These are phyloP conservation scores for Chlorella sp. DNA, from an alignment of 139 green algal species.

Conservation along the genomic window DNA sequence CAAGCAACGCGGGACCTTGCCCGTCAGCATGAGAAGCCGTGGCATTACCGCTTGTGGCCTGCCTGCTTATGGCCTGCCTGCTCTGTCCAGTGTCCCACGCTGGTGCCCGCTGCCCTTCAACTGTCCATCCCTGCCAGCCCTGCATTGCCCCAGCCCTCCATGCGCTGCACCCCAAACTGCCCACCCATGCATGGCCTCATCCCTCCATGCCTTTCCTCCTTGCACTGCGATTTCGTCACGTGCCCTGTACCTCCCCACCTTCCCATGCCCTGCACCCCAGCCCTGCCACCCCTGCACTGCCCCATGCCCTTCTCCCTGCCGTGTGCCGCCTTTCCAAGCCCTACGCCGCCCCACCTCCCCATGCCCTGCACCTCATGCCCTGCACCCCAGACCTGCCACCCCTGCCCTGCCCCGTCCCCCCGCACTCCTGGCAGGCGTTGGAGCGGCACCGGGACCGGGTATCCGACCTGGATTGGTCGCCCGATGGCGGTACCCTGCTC, in stretches of 20 bases:
- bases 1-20: too few species aligned
- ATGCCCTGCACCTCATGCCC: neutral
- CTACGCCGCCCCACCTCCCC: too few species aligned
- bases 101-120: too few species aligned
- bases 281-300: neutral
- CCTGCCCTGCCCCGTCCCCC: neutral
- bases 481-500: slow-evolving; percentile 1
- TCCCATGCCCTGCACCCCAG: neutral
- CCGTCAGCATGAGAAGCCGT: too few species aligned
- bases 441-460: neutral
- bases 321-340: neutral
- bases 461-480: slow-evolving; percentile 21
- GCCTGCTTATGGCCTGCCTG: too few species aligned
- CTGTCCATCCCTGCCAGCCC: too few species aligned
- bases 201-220: neutral
- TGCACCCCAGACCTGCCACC: neutral
- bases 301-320: neutral
- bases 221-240: neutral
- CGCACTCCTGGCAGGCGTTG: neutral
- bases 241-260: too few species aligned
- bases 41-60: too few species aligned
- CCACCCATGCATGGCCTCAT: too few species aligned
- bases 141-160: neutral
- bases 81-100: too few species aligned
- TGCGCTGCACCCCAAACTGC: neutral